These are phyloP conservation scores for Sporothrix globosa DNA, from an alignment of 2,329 filamentous ascomycete species.

Conservation along the genomic window DNA sequence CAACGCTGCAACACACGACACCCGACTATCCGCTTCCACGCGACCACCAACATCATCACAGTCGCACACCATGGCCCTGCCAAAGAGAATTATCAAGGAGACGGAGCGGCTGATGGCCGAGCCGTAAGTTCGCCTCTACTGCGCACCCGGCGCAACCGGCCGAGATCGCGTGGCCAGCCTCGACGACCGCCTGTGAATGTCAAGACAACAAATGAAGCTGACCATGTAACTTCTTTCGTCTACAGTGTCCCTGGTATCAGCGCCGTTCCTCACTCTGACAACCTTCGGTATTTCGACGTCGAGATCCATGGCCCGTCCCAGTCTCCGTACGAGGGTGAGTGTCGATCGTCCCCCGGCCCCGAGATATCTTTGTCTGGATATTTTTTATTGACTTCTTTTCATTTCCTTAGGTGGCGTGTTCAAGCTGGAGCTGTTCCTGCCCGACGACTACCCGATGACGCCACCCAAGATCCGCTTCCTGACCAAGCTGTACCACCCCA, in stretches of 20 bases:
- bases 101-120: slow-evolving; percentile 96
- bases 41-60: not conserved
- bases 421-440: slow-evolving; percentile 95
- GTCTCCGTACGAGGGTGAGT: slow-evolving; percentile 79
- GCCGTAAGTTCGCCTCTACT: slow-evolving; percentile 65
- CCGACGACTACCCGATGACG: slow-evolving; percentile 99
- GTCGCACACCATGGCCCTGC: slow-evolving; percentile 65
- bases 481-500: slow-evolving; percentile 99
- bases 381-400: not conserved
- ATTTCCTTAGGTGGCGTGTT: slow-evolving; percentile 70
- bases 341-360: too few species aligned
- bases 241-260: slow-evolving; percentile 90
- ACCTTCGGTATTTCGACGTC: slow-evolving; percentile 97
- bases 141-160: not conserved
- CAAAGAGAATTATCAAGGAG: slow-evolving; percentile 98
- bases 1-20: not conserved
- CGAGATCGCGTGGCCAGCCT: not conserved
- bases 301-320: slow-evolving; percentile 70
- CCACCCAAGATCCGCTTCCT: slow-evolving; percentile 98
- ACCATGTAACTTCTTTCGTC: not conserved
- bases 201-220: not conserved
- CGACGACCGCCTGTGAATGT: not conserved
- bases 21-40: not conserved
- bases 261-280: slow-evolving; percentile 93
- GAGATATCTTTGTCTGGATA: not conserved